Base-by-base conservation (phyloP, 192 early-diverging fungal genomes). In the Entomortierella chlamydospora region DNA sequence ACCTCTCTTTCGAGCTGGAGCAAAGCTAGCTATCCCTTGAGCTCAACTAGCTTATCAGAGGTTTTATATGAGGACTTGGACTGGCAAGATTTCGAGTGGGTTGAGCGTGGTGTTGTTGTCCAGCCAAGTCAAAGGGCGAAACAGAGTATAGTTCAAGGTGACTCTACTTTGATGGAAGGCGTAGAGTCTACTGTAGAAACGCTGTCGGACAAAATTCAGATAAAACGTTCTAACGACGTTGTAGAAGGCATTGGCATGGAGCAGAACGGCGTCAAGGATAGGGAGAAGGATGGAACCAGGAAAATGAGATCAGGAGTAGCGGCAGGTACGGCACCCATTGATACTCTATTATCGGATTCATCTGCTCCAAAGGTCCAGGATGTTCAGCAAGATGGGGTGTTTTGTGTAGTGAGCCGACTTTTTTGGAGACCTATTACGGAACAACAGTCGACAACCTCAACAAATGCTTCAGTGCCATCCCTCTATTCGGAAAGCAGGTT, bases 51-150 rank as follows among this genome's bases (percentile, higher is more conserved):
- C 43, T 26, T 79, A 47, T 37, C 68, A 1, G 76, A 79, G 49
- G 68, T 79, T 0, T 22, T 79, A 6, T 79, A 79, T 26, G 76
- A 79, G 15, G 76, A 79, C 47, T 55, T 79, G 12, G 76, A 79
- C 30, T 79, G 76, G 76, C 76, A 79, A 34, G 76, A 79, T 55
- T 79, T 79, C 55, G 76, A 79, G 29, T 79, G 76, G 76, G 76
- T 79, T 2, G 76, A 79, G 57, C 76, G 76, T 30, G 76, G 76
- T 12, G 76, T 79, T 7, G 76, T 79, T 33, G 63, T 79, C 7
- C 76, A 79, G 15, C 76, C 76, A 3, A 78, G 60, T 17, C 53
- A 25, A 7, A 53, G 68, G 17, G 28, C 57, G 9, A 79, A 79
- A 31, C 43, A 49, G 9, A 18, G 8, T 34, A 20, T 23, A n/a